These are phyloP conservation scores for Fusarium cicatricum DNA, from an alignment of 2,329 filamentous ascomycete species.

Conservation along the genomic window DNA sequence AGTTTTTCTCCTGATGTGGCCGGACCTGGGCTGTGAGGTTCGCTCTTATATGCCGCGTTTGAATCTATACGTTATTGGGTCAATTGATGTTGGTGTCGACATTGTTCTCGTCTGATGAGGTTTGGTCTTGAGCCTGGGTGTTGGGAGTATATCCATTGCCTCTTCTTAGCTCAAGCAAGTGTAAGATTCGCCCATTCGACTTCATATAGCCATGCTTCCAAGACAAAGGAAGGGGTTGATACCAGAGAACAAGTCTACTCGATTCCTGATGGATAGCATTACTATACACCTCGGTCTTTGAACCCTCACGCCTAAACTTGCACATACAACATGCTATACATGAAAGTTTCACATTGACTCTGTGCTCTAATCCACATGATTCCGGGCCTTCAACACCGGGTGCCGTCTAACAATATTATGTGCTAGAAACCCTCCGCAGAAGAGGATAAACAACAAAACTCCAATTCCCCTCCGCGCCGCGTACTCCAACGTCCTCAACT, in stretches of 20 bases:
- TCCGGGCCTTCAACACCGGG: conserved; percentile 7
- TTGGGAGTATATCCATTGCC: too few relatives aligned
- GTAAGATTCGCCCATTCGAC: too few relatives aligned
- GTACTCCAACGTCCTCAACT: conserved; percentile 32
- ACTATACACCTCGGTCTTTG: too few relatives aligned
- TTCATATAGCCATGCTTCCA: too few relatives aligned
- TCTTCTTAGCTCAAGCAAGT: too few relatives aligned
- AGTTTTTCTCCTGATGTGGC: conserved; percentile 4
- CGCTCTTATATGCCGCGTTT: conserved; percentile 1
- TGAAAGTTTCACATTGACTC: conserved; percentile 13
- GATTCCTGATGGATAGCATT: too few relatives aligned
- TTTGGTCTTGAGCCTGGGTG: too few relatives aligned
- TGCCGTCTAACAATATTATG: conserved; percentile 30
- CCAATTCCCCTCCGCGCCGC: conserved; percentile 15
- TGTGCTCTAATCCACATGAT: conserved; percentile 22
- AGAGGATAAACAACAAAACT: conserved; percentile 20
- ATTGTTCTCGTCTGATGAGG: too few relatives aligned
- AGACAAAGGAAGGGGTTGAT: too few relatives aligned
- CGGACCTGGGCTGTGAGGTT: conserved; percentile 5
- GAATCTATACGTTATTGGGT: conserved; percentile 14
- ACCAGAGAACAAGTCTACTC: too few relatives aligned
- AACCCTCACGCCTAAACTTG: neutral
- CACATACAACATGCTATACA: neutral
- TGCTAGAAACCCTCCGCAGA: conserved; percentile 6
- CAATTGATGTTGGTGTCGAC: neutral